Conservation (phyloP, 495 filamentous ascomycete species). For the Pyrenula aspistea region DNA sequence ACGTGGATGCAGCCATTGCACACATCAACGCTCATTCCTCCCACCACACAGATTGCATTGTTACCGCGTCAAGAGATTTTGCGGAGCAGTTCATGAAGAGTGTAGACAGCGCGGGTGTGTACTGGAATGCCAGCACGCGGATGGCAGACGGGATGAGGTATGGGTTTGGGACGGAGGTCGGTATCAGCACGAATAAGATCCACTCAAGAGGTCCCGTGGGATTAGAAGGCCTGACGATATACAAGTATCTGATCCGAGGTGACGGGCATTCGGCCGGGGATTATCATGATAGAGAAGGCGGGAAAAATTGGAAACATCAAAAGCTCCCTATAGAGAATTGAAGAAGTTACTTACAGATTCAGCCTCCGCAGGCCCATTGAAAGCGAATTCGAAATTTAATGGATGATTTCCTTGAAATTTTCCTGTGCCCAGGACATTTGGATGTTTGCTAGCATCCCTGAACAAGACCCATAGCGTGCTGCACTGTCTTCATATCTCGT, state of each 20-base stretch:
- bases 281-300: constrained; percentile 59
- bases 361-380: too few species aligned
- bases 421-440: too few species aligned
- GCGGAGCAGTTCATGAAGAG: constrained; percentile 72
- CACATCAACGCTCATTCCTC: constrained; percentile 91
- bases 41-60: constrained; percentile 87
- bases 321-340: too few species aligned
- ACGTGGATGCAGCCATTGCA: constrained; percentile 55
- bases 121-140: constrained; percentile 90
- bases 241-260: constrained; percentile 84
- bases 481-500: too few species aligned
- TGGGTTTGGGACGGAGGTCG: constrained; percentile 95
- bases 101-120: constrained; percentile 85
- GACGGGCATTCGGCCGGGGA: constrained; percentile 62
- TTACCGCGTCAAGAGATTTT: constrained; percentile 51
- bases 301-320: constrained; percentile 62
- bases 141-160: constrained; percentile 96
- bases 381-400: too few species aligned
- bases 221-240: constrained; percentile 88
- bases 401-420: too few species aligned
- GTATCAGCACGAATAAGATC: constrained; percentile 97
- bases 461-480: too few species aligned
- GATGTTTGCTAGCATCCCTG: too few species aligned
- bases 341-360: too few species aligned
- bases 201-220: constrained; percentile 90